Evolutionary conservation across 129 eudicot species (phyloP), one percentile per base, ranked within the genome.

Genomic region (Arctium lappa): DNA sequence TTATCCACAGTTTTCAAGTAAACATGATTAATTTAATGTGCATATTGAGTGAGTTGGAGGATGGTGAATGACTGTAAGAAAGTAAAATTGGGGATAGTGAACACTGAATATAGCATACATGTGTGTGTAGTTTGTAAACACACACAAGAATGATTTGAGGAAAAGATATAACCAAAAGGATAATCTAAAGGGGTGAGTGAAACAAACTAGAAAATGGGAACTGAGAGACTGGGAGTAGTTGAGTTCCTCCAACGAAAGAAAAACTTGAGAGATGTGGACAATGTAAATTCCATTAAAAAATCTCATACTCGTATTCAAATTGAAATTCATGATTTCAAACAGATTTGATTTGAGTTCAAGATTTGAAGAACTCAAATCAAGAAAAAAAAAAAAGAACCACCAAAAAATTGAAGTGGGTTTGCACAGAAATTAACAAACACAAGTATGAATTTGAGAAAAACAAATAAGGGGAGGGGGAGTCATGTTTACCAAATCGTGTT

Each of bases 401-500:
- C 40, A 37, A 2, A 39, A 22, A 73, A 39, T 18, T 73, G 62
- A 73, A 39, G 77, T 40, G 34, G 34, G 62, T 46, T 46, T 46
- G 56, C 15, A 46, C 56, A 46, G 2, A 4, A 40, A 6, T 73
- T 39, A 6, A 60, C 27, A 6, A n/a, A 60, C 22, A 60, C 68
- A 60, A 60, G 29, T 16, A 60, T 60, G 27, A 56, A 16, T 56
- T 15, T 3, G 6, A 4, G 63, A 73, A 44, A 38, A 3, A 66
- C 12, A 22, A 40, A 27, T 12, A 12, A 68, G 30, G 36, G 16
- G 4, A 15, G 53, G 27, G 27, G 27, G 27, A 8, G 31, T 33
- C 34, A 6, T 5, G 76, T 69, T 11, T 86, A 91, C 95, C 90
- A 87, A 83, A 87, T 89, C 89, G 74, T 62, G 84, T 44, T 82